These are phyloP conservation scores for Eucalyptus cloeziana DNA, from an alignment of 345 rosid species.

Conservation along the genomic window DNA sequence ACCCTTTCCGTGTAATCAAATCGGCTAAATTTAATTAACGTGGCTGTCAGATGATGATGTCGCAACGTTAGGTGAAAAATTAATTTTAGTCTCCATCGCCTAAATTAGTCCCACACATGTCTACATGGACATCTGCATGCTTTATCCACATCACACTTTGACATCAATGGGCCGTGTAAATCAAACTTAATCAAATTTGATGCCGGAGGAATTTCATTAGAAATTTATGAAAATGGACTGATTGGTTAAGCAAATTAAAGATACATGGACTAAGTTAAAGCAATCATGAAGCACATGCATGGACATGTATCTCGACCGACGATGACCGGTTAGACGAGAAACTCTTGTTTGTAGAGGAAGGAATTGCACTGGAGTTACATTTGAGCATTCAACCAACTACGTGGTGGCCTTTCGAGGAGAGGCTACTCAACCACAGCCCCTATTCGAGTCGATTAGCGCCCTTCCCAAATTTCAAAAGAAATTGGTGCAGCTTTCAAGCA, in stretches of 20 bases:
- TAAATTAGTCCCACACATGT: fast-evolving
- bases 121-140: not conserved
- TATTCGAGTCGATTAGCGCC: too few species aligned
- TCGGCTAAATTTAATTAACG: not conserved
- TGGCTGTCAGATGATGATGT: not conserved
- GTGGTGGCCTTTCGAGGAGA: not conserved
- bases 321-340: not conserved
- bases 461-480: too few species aligned
- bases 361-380: not conserved
- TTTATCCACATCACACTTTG: not conserved
- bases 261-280: not conserved
- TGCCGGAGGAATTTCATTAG: not conserved
- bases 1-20: not conserved
- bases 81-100: not conserved
- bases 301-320: not conserved
- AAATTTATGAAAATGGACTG: not conserved
- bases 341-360: not conserved
- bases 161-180: not conserved
- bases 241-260: not conserved
- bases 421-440: too few species aligned
- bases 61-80: not conserved
- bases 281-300: not conserved
- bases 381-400: not conserved
- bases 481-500: too few species aligned
- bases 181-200: not conserved